Evolutionary conservation across 371 early-diverging fungal species (phyloP).

Genomic region (Mucor piriformis): DNA sequence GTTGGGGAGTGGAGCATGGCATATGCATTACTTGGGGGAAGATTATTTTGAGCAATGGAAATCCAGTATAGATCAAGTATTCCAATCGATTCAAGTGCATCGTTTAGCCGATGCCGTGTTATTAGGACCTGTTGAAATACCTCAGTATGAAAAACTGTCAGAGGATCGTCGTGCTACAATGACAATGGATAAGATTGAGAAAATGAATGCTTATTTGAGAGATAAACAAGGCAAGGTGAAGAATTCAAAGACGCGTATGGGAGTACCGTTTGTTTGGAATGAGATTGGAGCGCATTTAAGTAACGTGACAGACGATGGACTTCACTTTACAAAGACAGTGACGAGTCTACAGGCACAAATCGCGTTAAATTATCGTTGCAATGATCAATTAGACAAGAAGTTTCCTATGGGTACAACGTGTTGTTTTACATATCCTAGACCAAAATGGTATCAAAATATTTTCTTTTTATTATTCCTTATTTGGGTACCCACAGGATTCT

Average conservation of each 20-base stretch:
- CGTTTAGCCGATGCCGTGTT: constrained; percentile 45
- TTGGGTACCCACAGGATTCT: constrained; percentile 47
- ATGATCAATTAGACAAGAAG: constrained; percentile 39
- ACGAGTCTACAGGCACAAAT: constrained; percentile 57
- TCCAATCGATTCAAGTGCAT: too few species aligned
- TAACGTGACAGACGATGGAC: constrained; percentile 60
- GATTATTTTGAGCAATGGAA: constrained; percentile 52
- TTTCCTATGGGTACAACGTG: constrained; percentile 61
- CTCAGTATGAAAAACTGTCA: constrained; percentile 34
- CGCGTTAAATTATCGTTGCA: constrained; percentile 68
- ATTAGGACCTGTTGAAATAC: constrained; percentile 43
- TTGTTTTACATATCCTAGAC: constrained; percentile 62
- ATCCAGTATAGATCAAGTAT: constrained; percentile 43
- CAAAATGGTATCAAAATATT: constrained; percentile 46
- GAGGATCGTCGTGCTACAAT: constrained; percentile 45
- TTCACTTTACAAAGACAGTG: constrained; percentile 56
- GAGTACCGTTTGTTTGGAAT: constrained; percentile 59
- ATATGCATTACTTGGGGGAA: constrained; percentile 47
- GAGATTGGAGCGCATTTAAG: constrained; percentile 38
- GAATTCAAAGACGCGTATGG: constrained; percentile 33
- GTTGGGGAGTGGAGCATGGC: constrained; percentile 65
- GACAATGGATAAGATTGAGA: constrained; percentile 43
- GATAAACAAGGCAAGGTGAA: constrained; percentile 4
- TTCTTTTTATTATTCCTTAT: constrained; percentile 46
- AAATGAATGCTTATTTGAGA: constrained; percentile 60